phyloP scores from a whole-genome alignment of 192 early-diverging fungal species.

The Oehlia diaphana region DNA sequence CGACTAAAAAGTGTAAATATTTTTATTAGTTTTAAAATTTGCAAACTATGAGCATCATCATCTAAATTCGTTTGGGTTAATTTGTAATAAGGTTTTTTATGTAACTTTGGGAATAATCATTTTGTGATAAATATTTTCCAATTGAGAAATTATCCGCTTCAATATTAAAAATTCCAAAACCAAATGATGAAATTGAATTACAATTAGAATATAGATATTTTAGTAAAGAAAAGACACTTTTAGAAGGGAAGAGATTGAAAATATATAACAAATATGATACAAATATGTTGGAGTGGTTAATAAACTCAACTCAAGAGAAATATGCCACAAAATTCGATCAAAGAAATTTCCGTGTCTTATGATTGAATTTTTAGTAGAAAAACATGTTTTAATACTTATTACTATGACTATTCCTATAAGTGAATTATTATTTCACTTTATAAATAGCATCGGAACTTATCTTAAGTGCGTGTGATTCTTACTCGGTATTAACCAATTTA shows the following conservation, averaged over 20 bases:
- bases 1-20: constrained; percentile 24
- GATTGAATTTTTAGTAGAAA: no score
- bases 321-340: not conserved
- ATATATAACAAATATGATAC: not conserved
- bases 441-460: not conserved
- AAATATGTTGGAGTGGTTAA: no score
- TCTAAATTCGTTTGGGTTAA: not conserved
- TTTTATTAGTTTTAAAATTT: not conserved
- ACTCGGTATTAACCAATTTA: not conserved
- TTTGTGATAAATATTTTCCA: no score
- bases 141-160: no score
- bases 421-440: not conserved
- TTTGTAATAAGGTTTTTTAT: not conserved
- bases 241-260: no score
- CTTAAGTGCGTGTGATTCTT: not conserved
- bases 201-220: no score
- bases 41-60: not conserved
- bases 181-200: no score
- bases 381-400: no score
- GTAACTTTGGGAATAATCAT: not conserved
- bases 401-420: no score
- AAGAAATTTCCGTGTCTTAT: not conserved
- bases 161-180: no score
- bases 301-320: not conserved
- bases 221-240: no score